A percentile compares a stretch with the other conserved stretches of the same genome.
phyloP scores from a whole-genome alignment of 2,329 filamentous ascomycete species.

The Ascochyta rabiei region DNA sequence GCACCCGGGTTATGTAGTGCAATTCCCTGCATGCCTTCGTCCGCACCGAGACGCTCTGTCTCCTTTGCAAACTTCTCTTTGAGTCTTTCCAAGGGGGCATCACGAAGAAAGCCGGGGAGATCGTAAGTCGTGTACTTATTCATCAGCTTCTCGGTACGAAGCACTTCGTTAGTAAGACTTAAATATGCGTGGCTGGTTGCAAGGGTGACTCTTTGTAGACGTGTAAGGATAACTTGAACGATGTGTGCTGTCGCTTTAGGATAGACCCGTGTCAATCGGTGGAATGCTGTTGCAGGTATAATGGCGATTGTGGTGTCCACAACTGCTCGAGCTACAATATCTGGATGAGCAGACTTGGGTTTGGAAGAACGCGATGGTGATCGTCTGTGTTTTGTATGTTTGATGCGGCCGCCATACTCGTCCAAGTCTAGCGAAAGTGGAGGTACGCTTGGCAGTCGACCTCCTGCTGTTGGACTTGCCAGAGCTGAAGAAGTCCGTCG shows the following conservation, averaged over 20 bases:
- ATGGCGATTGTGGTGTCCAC: conserved; percentile 98
- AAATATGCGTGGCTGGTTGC: conserved; percentile 95
- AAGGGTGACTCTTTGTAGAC: conserved; percentile 91
- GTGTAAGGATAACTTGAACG: conserved; percentile 93
- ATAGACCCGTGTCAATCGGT: conserved; percentile 88
- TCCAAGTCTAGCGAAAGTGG: conserved; percentile 71
- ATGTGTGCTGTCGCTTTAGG: conserved; percentile 97
- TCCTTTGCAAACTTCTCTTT: conserved; percentile 94
- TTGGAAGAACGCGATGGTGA: conserved; percentile 46
- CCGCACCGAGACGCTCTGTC: conserved; percentile 77
- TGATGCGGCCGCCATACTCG: conserved; percentile 29
- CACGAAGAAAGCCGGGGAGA: conserved; percentile 86
- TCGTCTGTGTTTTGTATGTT: conserved; percentile 23
- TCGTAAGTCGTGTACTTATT: conserved; percentile 90
- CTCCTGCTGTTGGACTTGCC: conserved; percentile 45
- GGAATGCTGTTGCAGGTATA: conserved; percentile 94
- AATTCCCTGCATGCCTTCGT: conserved; percentile 89
- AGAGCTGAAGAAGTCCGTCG: conserved; percentile 38
- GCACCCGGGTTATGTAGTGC: conserved; percentile 83
- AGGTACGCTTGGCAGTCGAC: conserved; percentile 66
- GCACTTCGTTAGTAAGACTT: conserved; percentile 86
- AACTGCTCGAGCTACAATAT: conserved; percentile 94
- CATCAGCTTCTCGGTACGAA: conserved; percentile 93
- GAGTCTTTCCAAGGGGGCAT: conserved; percentile 78
- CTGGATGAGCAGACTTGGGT: conserved; percentile 84